Evolutionary conservation across 2,329 filamentous ascomycete genomes (phyloP), one percentile per base, ranked within the genome.

Genomic region (Xylariaceae sp.): DNA sequence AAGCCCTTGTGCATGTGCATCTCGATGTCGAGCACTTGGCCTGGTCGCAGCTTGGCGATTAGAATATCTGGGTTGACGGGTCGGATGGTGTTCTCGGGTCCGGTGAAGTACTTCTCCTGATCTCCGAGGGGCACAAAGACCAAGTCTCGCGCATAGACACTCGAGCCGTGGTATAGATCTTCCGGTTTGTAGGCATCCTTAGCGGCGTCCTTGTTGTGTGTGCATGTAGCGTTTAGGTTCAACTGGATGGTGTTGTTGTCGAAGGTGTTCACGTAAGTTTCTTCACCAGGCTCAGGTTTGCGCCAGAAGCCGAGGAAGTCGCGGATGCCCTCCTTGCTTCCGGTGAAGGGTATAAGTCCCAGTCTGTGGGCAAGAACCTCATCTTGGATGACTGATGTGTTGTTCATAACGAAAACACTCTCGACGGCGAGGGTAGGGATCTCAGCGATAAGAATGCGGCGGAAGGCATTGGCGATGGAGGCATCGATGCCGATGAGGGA

Each of bases 321-420:
- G 50, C 75, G 75, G 48, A 99, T 76, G 45, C 89, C 91, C 48
- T 87, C 79, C 57, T 85, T 82, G 53, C 83, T 82, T 58, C 89
- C 94, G 57, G 85, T 87, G 60, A 99, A 85, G 15, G 95, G 94
- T 47, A 99, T 87, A 41, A 99, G 82, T 51, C 94, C 94, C 31
- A 99, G 77, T 40, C 94, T 82, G 68, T 94, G 89, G 14, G 91
- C 86, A 45, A 99, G 84, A 5, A 99, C 92, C 75, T 99, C 94
- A 67, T 99, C 94, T 69, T 97, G 92, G 63, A 99, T 94, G 33
- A 99, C 90, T 5, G 90, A 96, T 44, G 92, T 97, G 76, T 99
- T 99, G 76, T 96, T 95, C 67, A 89, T 82, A 57, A 97, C 85
- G 73, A 87, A 99, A 66, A 95, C 89, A 55, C 84, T 86, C 76